Base-by-base conservation (phyloP, 164 flowering plant genomes). In the Echeveria elegans region DNA sequence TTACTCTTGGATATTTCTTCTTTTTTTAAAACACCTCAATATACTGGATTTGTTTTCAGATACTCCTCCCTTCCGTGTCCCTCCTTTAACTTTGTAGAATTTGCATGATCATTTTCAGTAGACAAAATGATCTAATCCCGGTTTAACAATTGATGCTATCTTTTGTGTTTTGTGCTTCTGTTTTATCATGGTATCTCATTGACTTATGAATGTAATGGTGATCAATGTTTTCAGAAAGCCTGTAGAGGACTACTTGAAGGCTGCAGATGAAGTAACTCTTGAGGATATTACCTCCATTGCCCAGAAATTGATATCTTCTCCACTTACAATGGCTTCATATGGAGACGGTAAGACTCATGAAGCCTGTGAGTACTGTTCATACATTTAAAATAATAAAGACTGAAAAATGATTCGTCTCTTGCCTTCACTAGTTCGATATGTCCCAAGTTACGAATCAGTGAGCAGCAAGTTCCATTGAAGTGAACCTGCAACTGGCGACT, bases 381-480 rank as follows among this genome's bases (percentile, higher is more conserved):
- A 34, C 28, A 66, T 63, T 60, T 58, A 68, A 21, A 21, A 2
- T 64, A 45, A 29, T 2, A 12, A 38, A 1, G 16, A 9, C 15
- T 63, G 16, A 9, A 21, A 6, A 60, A 23, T 26, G n/a, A 5
- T 36, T 37, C 71, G 23, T 74, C 40, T 48, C 38, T 50, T 11
- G 29, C 40, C 41, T 65, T 72, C 28, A 65, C 77, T 94, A 90
- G 96, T 90, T 72, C 61, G 72, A 28, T 30, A 80, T 67, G 81
- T 87, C 58, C 98, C 94, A 29, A 87, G 82, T 79, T 88, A 88
- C 63, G 94, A 90, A 23, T 67, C 82, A 4, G 88, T 88, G 23
- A 80, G 81, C 83, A 70, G 82, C 72, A 83, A 72, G 75, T 88
- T 90, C 82, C 61, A 28, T 56, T 56, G 32, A 56, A 56, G 32